phyloP scores from a whole-genome alignment of 2,329 filamentous ascomycete genomes.

The Nemania diffusa region DNA sequence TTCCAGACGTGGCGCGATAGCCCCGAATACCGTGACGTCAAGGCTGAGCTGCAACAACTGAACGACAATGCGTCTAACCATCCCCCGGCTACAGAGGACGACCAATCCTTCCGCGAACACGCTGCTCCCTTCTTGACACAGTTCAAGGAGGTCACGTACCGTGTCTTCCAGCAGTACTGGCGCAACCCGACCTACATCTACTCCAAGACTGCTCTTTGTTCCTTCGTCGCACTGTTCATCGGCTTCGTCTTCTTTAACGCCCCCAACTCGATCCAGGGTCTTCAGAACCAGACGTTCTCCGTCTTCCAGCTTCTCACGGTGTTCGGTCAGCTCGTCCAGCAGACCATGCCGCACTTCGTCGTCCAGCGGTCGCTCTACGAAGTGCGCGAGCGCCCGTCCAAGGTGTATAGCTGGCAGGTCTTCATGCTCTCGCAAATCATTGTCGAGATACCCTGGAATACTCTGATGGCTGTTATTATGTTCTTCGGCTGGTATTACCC shows the following conservation, averaged over 20 bases:
- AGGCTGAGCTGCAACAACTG: constrained; percentile 67
- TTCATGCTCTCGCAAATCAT: constrained; percentile 87
- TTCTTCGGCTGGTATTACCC: constrained; percentile 89
- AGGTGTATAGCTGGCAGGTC: constrained; percentile 85
- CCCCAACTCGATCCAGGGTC: constrained; percentile 76
- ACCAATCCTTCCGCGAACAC: constrained; percentile 75
- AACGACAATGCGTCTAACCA: constrained; percentile 58
- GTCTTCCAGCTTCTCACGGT: constrained; percentile 87
- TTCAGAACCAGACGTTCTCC: constrained; percentile 87
- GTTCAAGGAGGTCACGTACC: constrained; percentile 72
- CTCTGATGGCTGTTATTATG: constrained; percentile 78
- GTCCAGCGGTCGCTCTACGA: constrained; percentile 85
- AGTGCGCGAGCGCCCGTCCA: constrained; percentile 83
- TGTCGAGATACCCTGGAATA: constrained; percentile 88
- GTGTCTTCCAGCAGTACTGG: constrained; percentile 94
- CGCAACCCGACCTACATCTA: constrained; percentile 90
- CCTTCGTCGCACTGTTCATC: constrained; percentile 76
- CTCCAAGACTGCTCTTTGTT: constrained; percentile 77
- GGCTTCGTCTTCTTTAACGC: constrained; percentile 83
- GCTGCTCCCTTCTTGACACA: constrained; percentile 79
- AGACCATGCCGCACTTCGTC: constrained; percentile 88
- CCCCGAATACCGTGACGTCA: constrained; percentile 59
- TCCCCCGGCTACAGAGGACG: constrained; percentile 47
- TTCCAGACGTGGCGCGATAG: constrained; percentile 63
- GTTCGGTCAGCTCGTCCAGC: constrained; percentile 81